phyloP scores from a whole-genome alignment of 139 green algal species.

The Haematococcus sp. region DNA sequence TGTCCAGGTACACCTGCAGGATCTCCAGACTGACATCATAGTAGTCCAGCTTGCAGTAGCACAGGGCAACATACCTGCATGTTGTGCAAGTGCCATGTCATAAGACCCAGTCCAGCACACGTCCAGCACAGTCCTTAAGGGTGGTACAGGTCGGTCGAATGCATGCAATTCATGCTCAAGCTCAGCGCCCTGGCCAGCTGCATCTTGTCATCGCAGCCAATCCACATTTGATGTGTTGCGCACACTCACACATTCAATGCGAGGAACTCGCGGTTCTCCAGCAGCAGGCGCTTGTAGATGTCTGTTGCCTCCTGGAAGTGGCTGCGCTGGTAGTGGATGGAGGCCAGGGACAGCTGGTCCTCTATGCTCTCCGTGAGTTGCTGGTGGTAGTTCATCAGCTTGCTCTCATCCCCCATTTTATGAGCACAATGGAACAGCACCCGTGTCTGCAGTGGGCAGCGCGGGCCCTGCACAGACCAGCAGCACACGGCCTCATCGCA shows the following conservation, averaged over 20 bases:
- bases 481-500: no score
- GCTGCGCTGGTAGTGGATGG: constrained; percentile 44
- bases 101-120: no score
- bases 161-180: no score
- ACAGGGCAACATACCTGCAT: constrained; percentile 70
- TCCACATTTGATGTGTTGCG: no score
- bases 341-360: constrained; percentile 77
- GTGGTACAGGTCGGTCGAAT: neutral
- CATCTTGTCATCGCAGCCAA: no score
- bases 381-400: constrained; percentile 70
- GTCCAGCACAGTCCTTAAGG: neutral
- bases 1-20: constrained; percentile 47
- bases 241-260: constrained; percentile 65
- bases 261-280: constrained; percentile 65
- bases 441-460: constrained; percentile 58
- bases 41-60: constrained; percentile 87
- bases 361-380: constrained; percentile 68
- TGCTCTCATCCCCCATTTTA: constrained; percentile 62
- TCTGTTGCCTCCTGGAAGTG: constrained; percentile 76
- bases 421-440: constrained; percentile 78
- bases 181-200: no score
- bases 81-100: neutral
- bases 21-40: constrained; percentile 84
- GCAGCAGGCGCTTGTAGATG: constrained; percentile 82
- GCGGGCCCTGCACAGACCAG: constrained; percentile 48